Conservation (phyloP, 1,284 basidiomycete genomes). For the Bjerkandera adusta region DNA sequence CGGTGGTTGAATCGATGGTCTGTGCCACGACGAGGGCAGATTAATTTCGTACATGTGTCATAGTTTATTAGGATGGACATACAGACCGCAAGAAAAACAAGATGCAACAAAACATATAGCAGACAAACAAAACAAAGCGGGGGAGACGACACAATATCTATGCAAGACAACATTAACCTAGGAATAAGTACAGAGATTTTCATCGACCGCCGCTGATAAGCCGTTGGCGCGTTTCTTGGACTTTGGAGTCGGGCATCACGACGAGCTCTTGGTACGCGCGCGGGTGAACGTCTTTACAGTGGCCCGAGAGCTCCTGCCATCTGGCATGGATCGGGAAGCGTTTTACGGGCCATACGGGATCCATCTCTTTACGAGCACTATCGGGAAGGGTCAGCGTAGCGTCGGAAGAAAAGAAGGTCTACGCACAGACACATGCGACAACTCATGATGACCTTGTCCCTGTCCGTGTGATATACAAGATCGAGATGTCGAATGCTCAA, state of each 20-base stretch:
- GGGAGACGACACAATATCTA: no score
- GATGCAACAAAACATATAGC: no score
- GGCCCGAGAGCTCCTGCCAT: conserved; percentile 20
- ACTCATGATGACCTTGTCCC: conserved; percentile 11
- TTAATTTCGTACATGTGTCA: no score
- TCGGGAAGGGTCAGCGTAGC: not conserved
- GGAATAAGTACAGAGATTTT: no score
- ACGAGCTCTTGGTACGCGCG: conserved; percentile 14
- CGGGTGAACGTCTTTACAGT: conserved; percentile 22
- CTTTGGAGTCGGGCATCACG: conserved; percentile 16
- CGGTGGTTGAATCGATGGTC: no score
- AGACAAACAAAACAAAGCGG: no score
- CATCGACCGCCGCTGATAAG: no score
- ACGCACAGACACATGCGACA: conserved; percentile 25
- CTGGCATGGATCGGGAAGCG: conserved; percentile 14
- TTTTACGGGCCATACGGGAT: conserved; percentile 3
- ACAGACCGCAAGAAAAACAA: no score
- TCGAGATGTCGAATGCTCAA: conserved; percentile 23
- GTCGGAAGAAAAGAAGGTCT: not conserved
- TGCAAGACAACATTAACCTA: no score
- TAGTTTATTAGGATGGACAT: no score
- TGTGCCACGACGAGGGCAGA: no score
- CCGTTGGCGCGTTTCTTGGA: conserved; percentile 14
- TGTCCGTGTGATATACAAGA: conserved; percentile 19
- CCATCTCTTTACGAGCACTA: conserved; percentile 2